phyloP scores from a whole-genome alignment of 805 yeast genomes.

The Brettanomyces nanus region DNA sequence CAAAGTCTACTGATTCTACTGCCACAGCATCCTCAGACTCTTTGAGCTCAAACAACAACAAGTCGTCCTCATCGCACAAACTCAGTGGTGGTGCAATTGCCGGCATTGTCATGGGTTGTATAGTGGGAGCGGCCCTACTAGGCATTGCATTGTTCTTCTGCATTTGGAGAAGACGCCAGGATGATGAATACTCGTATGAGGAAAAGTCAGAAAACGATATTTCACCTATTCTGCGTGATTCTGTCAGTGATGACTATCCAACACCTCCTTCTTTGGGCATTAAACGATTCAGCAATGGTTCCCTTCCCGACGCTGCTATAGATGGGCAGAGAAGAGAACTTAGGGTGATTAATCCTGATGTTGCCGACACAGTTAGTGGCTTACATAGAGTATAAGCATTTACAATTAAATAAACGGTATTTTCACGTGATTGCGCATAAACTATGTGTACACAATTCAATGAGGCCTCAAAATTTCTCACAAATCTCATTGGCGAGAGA shows the following conservation, averaged over 20 bases:
- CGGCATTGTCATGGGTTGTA: slow-evolving; percentile 27
- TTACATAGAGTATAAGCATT: too few species aligned
- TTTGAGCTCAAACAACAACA: neutral
- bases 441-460: too few species aligned
- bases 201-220: slow-evolving; percentile 7
- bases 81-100: slow-evolving; percentile 28
- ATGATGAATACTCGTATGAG: slow-evolving; percentile 14
- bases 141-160: slow-evolving; percentile 13
- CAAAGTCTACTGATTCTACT: slow-evolving; percentile 9
- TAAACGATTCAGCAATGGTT: slow-evolving; percentile 28
- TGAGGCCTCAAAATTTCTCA: too few species aligned
- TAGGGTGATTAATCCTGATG: slow-evolving; percentile 4
- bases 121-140: slow-evolving; percentile 18
- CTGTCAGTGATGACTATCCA: neutral
- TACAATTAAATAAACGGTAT: too few species aligned
- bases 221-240: neutral
- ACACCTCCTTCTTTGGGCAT: slow-evolving; percentile 5
- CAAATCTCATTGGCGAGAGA: too few species aligned
- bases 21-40: neutral
- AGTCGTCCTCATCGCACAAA: slow-evolving; percentile 1
- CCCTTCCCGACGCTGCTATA: slow-evolving; percentile 28
- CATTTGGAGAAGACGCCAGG: slow-evolving; percentile 15
- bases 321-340: slow-evolving; percentile 5
- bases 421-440: too few species aligned
- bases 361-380: too few species aligned